Evolutionary conservation across 345 rosid species (phyloP), one percentile per base, ranked within the genome.

Genomic region (Gossypium sturtianum): DNA sequence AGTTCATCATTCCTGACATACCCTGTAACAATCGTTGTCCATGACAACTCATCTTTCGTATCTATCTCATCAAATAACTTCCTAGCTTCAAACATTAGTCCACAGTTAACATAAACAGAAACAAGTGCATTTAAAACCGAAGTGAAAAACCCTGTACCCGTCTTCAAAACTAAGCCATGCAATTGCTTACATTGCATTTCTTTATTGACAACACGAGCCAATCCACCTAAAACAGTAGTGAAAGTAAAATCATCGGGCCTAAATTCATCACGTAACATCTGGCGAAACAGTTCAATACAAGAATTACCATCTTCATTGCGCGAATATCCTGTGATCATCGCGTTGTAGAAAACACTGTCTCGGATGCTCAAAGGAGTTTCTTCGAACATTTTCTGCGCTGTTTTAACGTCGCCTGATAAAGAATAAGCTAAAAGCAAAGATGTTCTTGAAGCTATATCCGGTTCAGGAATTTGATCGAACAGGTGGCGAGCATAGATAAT

Each of bases 1-100:
- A 75, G 72, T 41, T 66, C 54, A 23, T 56, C 73, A 27, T 75
- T 75, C 57, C 53, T 54, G 7, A 75, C 66, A 66, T 75, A 75
- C n/a, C 78, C 78, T 16, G 78, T 66, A 41, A 75, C 62, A 56
- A 75, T 75, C 8, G 73, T 67, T 0, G 72, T 75, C 78, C 78
- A 75, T 1, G 78, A 34, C 56, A 75, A 43, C 66, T 66, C 66
- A n/a, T 75, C 78, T 67, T 70, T 75, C 11, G 57, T 34, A n/a
- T 61, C 49, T 19, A 75, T 66, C 57, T 75, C 73, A 67, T 75
- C 73, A 45, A 75, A 75, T 72, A 75, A 57, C 45, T 57, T 57
- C 27, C 78, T 66, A 11, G 73, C 78, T 16, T 43, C 72, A 57
- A 45, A 12, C 72, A 56, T 41, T 23, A 51, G 51, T 12, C 44